phyloP scores from a whole-genome alignment of 768 basidiomycete genomes.

The Amanita jacksonii region DNA sequence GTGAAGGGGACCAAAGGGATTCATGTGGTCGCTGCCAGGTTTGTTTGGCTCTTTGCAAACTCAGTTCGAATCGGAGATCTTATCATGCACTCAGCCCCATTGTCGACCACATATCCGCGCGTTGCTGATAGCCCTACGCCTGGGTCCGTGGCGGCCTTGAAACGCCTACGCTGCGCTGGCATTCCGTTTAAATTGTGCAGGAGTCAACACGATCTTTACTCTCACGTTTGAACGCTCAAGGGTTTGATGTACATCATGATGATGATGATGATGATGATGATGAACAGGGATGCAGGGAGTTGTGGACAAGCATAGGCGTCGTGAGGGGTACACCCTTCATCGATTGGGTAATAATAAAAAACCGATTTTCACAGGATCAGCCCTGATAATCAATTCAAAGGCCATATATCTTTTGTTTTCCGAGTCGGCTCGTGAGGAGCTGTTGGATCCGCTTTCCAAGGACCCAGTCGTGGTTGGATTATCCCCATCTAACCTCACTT shows the following conservation, averaged over 20 bases:
- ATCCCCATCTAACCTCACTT: slow-evolving; percentile 41
- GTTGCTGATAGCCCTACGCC: slow-evolving; percentile 40
- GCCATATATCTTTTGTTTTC: slow-evolving; percentile 54
- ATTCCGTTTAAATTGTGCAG: slow-evolving; percentile 47
- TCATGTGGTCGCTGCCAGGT: too few species aligned
- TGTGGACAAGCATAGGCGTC: slow-evolving; percentile 60
- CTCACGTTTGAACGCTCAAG: slow-evolving; percentile 33
- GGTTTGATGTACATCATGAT: slow-evolving; percentile 38
- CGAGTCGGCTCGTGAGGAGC: slow-evolving; percentile 35
- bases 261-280: too few species aligned
- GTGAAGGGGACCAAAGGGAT: too few species aligned
- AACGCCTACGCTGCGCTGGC: slow-evolving; percentile 21
- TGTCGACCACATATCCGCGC: slow-evolving; percentile 35
- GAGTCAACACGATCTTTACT: slow-evolving; percentile 41
- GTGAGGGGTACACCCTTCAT: slow-evolving; percentile 37
- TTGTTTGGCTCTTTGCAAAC: not conserved
- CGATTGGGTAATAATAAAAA: slow-evolving; percentile 29
- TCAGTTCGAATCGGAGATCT: not conserved
- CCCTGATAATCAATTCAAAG: not conserved
- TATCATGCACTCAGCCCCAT: not conserved
- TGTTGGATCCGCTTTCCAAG: too few species aligned
- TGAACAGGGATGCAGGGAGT: slow-evolving; percentile 22
- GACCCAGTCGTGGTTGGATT: slow-evolving; percentile 62
- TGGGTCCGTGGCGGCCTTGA: slow-evolving; percentile 36
- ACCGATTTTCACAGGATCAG: not conserved